Percentiles rank a stretch among this genome's conserved stretches.
These are phyloP conservation scores for Melastoma candidum DNA, from an alignment of 441 rosid species.

Conservation along the genomic window DNA sequence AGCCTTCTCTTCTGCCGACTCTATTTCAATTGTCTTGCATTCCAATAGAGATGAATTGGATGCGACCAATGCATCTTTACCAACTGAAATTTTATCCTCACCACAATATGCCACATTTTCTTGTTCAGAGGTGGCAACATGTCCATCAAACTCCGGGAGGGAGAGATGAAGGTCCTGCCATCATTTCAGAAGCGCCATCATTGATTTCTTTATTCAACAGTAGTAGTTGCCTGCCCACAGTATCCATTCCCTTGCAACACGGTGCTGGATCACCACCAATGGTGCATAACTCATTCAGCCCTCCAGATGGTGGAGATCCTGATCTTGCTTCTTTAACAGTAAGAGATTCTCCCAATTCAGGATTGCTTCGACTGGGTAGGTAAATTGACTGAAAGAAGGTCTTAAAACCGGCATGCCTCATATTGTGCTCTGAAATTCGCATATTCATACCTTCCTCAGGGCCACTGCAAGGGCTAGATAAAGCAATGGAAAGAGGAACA, in stretches of 20 bases:
- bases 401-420: constrained; percentile 49
- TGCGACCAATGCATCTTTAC: constrained; percentile 19
- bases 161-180: constrained; percentile 21
- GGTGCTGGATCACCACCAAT: constrained; percentile 34
- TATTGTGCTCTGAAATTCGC: constrained; percentile 13
- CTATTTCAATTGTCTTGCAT: constrained; percentile 19
- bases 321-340: constrained; percentile 14
- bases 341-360: constrained; percentile 15
- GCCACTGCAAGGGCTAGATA: constrained; percentile 20
- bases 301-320: constrained; percentile 18
- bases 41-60: constrained; percentile 30
- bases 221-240: constrained; percentile 25
- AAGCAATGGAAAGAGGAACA: constrained; percentile 30
- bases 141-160: constrained; percentile 21
- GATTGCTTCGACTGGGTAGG: constrained; percentile 30
- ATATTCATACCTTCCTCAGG: constrained; percentile 19
- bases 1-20: constrained; percentile 31
- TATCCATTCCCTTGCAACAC: constrained; percentile 24
- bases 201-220: constrained; percentile 25
- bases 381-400: constrained; percentile 69
- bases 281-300: constrained; percentile 18
- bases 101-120: constrained; percentile 19
- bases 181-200: constrained; percentile 24
- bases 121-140: constrained; percentile 18
- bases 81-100: constrained; percentile 22